Conservation (phyloP, 768 basidiomycete species). For the Sporobolomyces roseus region DNA sequence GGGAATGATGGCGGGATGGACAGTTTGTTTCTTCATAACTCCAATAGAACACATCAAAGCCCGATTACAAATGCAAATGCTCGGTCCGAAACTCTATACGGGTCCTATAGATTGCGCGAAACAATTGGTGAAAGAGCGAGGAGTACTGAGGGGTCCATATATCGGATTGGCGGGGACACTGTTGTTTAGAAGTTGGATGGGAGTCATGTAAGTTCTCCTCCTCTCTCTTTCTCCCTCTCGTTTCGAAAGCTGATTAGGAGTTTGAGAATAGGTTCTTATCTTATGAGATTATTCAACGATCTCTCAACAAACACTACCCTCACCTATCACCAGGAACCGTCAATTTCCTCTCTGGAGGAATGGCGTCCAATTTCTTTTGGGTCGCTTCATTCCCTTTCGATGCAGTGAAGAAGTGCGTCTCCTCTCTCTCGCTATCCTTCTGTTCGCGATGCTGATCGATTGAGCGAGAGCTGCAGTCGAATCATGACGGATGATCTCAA, state of each 20-base stretch:
- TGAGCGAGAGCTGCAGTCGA: constrained; percentile 22
- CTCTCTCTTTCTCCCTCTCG: constrained; percentile 53
- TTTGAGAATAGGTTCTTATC: constrained; percentile 7
- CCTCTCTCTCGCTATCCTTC: background rate
- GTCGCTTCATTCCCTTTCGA: constrained; percentile 68
- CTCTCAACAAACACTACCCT: constrained; percentile 5
- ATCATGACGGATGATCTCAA: constrained; percentile 42
- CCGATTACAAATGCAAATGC: constrained; percentile 61
- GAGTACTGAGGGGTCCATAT: constrained; percentile 63
- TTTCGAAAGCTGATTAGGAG: constrained; percentile 53
- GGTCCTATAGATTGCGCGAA: constrained; percentile 65
- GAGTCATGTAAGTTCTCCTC: constrained; percentile 44
- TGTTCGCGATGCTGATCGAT: background rate
- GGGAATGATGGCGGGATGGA: constrained; percentile 65
- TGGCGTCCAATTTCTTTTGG: constrained; percentile 64
- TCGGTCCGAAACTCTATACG: constrained; percentile 49
- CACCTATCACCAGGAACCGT: constrained; percentile 44
- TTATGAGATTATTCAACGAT: constrained; percentile 23
- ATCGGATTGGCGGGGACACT: constrained; percentile 70
- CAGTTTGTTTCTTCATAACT: constrained; percentile 67
- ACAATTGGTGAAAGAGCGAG: constrained; percentile 62
- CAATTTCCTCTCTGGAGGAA: constrained; percentile 50
- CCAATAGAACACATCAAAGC: constrained; percentile 74
- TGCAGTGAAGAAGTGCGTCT: constrained; percentile 71
- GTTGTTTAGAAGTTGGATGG: constrained; percentile 66